These are phyloP conservation scores for Calonectria pseudoreteaudii DNA, from an alignment of 2,329 filamentous ascomycete species.

Conservation along the genomic window DNA sequence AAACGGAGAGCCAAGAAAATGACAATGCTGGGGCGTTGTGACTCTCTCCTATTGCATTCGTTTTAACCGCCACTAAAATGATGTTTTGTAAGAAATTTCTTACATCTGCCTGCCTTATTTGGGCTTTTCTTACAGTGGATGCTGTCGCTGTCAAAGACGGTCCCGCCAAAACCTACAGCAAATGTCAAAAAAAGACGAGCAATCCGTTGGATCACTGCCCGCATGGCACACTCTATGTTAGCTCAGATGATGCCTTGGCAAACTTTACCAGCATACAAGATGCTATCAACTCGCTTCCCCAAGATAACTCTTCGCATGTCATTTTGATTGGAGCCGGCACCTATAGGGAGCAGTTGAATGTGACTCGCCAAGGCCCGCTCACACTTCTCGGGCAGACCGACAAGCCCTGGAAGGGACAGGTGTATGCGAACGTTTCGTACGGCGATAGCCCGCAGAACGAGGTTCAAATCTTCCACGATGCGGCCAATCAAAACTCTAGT, in stretches of 20 bases:
- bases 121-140: neutral
- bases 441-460: slow-evolving; percentile 54
- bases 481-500: slow-evolving; percentile 59
- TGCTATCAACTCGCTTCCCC: slow-evolving; percentile 52
- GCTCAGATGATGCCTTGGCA: slow-evolving; percentile 45
- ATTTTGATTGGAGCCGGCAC: slow-evolving; percentile 70
- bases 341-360: slow-evolving; percentile 73
- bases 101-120: neutral
- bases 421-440: slow-evolving; percentile 55
- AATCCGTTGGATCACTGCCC: slow-evolving; percentile 48
- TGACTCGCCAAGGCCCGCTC: slow-evolving; percentile 70
- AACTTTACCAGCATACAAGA: slow-evolving; percentile 53
- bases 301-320: slow-evolving; percentile 28
- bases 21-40: neutral
- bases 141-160: neutral
- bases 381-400: slow-evolving; percentile 69
- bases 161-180: slow-evolving; percentile 17
- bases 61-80: neutral
- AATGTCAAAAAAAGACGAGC: slow-evolving; percentile 18
- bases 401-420: slow-evolving; percentile 44
- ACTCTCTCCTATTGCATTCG: neutral
- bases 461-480: slow-evolving; percentile 69
- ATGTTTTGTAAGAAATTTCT: neutral
- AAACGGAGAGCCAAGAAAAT: neutral
- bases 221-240: slow-evolving; percentile 52